Evolutionary conservation across 148 eudicot genomes (phyloP), one percentile per base, ranked within the genome.

Genomic region (Mesembryanthemum crystallinum): DNA sequence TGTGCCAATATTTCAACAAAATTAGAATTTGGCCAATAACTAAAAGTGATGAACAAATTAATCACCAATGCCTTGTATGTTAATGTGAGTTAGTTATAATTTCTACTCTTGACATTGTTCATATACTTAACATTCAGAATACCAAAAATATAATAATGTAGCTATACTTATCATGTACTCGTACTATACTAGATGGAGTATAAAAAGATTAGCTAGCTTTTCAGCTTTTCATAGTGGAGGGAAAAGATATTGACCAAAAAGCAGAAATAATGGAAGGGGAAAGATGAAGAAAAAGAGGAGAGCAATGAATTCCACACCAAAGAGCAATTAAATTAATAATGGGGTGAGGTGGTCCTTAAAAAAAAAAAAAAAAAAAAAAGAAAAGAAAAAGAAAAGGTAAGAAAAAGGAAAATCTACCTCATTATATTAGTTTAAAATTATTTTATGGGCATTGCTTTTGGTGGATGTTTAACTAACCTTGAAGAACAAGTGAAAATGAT

Each of bases 241-340:
- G 10, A 68, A 47, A 47, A 25, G 32, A 68, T 23, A 25, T 68
- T 24, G 72, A 43, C 55, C 33, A 43, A 45, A 42, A 24, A 45
- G 1, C 14, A 52, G 5, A 42, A n/a, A 42, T 21, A 8, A 25
- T 18, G 8, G 13, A 43, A 10, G 28, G 72, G 51, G 43, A 24
- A 24, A 24, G 52, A 68, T 21, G 33, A 45, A 13, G 55, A 17
- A 17, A 32, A 45, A 43, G 72, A 51, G 72, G 21, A 45, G 55
- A 68, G 57, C 24, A 68, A 68, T 68, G 72, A 47, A 68, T 20
- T 68, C 72, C 72, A 68, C 72, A 43, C 25, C 30, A 3, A 14
- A 25, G n/a, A 6, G 55, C 70, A 37, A 20, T 67, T 67, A 37
- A 67, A 11, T 39, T 67, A 52, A 32, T 20, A 30, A 17, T 32